Conservation (phyloP, 2,329 filamentous ascomycete species). For the Thielaviopsis ethacetica region DNA sequence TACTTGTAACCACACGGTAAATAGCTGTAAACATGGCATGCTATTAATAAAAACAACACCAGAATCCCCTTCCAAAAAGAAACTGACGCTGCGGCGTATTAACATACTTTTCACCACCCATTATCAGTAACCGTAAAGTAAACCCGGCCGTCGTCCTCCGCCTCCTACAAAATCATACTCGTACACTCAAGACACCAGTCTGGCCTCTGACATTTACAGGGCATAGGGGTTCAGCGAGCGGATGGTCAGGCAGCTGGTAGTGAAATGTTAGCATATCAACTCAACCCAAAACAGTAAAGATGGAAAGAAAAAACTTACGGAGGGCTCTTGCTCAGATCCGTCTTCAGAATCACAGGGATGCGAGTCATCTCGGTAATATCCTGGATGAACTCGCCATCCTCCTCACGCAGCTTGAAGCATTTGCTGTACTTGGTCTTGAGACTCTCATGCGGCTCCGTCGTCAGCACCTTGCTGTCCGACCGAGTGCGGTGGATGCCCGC, state of each 20-base stretch:
- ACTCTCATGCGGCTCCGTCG: constrained; percentile 59
- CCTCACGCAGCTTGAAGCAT: constrained; percentile 77
- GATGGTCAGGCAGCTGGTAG: constrained; percentile 59
- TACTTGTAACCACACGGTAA: neutral
- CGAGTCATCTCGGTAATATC: constrained; percentile 96
- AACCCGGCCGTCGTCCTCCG: neutral
- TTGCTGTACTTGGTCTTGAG: constrained; percentile 96
- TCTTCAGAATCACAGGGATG: constrained; percentile 96
- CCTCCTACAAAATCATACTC: constrained; percentile 5
- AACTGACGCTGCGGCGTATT: neutral
- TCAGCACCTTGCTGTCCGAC: constrained; percentile 82
- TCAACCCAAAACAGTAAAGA: neutral
- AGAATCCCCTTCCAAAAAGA: neutral
- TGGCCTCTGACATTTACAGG: constrained; percentile 22
- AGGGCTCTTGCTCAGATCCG: constrained; percentile 94
- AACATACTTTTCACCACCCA: neutral
- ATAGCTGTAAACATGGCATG: neutral
- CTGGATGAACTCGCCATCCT: constrained; percentile 91
- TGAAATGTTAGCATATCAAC: constrained; percentile 22
- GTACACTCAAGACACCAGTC: constrained; percentile 4
- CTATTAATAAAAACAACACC: neutral
- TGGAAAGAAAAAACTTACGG: constrained; percentile 53
- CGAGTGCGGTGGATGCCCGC: constrained; percentile 70
- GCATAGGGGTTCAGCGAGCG: constrained; percentile 69
- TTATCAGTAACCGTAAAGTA: neutral